These are phyloP conservation scores for Dioscorea dumetorum DNA, from an alignment of 106 monocot genomes.

Conservation along the genomic window DNA sequence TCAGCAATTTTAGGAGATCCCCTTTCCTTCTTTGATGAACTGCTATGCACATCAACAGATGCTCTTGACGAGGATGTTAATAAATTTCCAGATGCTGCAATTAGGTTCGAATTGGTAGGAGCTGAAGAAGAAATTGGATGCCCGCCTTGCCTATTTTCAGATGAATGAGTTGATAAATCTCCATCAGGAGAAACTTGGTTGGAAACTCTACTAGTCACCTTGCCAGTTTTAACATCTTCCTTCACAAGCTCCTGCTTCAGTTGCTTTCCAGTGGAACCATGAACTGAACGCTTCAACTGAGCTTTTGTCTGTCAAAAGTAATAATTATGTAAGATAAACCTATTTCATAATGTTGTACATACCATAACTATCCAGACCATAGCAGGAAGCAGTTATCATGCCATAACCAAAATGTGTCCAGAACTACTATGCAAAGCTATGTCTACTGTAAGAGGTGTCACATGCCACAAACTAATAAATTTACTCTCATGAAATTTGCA, in stretches of 20 bases:
- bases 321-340: not conserved
- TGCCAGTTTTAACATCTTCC: constrained; percentile 76
- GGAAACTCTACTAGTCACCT: constrained; percentile 28
- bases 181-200: constrained; percentile 40
- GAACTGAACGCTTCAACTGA: constrained; percentile 56
- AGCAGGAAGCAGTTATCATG: too few relatives aligned
- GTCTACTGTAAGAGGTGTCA: too few relatives aligned
- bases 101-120: constrained; percentile 27
- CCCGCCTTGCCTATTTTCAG: constrained; percentile 33
- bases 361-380: not conserved
- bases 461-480: too few relatives aligned
- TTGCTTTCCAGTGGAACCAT: constrained; percentile 39
- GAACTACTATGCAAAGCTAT: too few relatives aligned
- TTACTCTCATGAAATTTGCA: not conserved
- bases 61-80: constrained; percentile 7
- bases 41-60: not conserved
- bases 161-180: constrained; percentile 31
- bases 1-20: too few relatives aligned
- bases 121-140: constrained; percentile 5
- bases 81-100: constrained; percentile 21
- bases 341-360: not conserved
- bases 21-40: too few relatives aligned
- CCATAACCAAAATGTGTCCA: too few relatives aligned
- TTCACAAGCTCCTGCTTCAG: constrained; percentile 48
- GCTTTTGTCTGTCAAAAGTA: constrained; percentile 34